A percentile compares a stretch with the other conserved stretches of the same genome.
phyloP scores from a whole-genome alignment of 805 yeast species.

The Teunomyces kruisii region DNA sequence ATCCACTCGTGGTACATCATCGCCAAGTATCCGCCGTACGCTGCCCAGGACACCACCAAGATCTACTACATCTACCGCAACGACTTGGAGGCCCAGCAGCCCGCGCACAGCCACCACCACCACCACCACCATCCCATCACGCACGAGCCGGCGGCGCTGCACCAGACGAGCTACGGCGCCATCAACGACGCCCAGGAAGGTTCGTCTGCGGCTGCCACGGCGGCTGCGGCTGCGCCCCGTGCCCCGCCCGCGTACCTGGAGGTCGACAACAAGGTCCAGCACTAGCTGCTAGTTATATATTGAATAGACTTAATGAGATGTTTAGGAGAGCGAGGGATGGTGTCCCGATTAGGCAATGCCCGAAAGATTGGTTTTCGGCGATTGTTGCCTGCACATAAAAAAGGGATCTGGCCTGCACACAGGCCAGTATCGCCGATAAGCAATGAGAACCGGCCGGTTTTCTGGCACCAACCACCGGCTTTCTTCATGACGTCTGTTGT shows the following conservation, averaged over 20 bases:
- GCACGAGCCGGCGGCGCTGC: slow-evolving; percentile 10
- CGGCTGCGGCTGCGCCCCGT: too few species aligned
- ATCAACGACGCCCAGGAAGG: slow-evolving; percentile 16
- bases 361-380: too few species aligned
- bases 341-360: too few species aligned
- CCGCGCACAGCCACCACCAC: slow-evolving; percentile 23
- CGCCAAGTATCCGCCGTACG: slow-evolving; percentile 45
- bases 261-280: slow-evolving; percentile 17
- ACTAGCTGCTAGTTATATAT: neutral
- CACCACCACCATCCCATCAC: slow-evolving; percentile 10
- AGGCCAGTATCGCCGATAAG: too few species aligned
- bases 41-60: slow-evolving; percentile 21
- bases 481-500: too few species aligned
- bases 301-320: neutral
- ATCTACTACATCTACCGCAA: slow-evolving; percentile 34
- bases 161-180: slow-evolving; percentile 28
- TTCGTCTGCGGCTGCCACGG: too few species aligned
- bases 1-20: slow-evolving; percentile 51
- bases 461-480: too few species aligned
- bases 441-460: too few species aligned
- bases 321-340: too few species aligned
- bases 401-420: too few species aligned
- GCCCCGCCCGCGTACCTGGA: slow-evolving; percentile 36
- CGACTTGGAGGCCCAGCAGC: slow-evolving; percentile 35
- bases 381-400: too few species aligned